Evolutionary conservation across 495 filamentous ascomycete species (phyloP), one percentile per base, ranked within the genome.

Genomic region (Aspergillus mulundensis): DNA sequence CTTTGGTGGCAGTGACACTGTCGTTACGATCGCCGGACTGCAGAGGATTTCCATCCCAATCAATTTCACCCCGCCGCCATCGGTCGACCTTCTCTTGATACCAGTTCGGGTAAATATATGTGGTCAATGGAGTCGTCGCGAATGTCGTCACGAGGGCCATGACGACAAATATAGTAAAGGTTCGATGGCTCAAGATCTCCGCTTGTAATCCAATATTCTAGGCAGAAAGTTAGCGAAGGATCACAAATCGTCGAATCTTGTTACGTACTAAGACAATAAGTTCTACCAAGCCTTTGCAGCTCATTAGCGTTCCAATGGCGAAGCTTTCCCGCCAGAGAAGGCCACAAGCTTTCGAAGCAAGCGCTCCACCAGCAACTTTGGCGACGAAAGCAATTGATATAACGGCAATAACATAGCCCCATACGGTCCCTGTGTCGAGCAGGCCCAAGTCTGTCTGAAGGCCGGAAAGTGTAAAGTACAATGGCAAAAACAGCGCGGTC

Each of bases 161-260:
- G 58, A 97, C 89, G n/a, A 98, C 94, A 52, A 98, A 98, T 54
- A 98, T 96, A 30, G 92, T 98, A 67, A 98, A 98, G 0, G 94
- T 96, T 24, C 84, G 82, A 21, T 81, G 79, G 47, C 88, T 93
- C 25, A 98, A 73, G 58, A 98, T 97, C 48, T 86, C 85, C 20
- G 94, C 94, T 80, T 95, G 88, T 15, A 94, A 80, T 21, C 94
- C 94, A 63, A 98, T 96, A 62, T 98, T 98, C 89, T 95, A 54
- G 1, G 30, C 14, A 7, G 1, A 15, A 3, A 20, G 46, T 77
- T 60, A 75, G 68, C 50, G 54, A 24, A 14, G 24, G 21, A n/a
- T 7, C 3, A 1, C 3, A 23, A 44, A 42, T 42, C 14, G 12
- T 20, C 19, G 11, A 10, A 12, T 44, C 24, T 20, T 20, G 18